Percentiles rank a stretch among this genome's conserved stretches.
Evolutionary conservation across 179 eudicot genomes (phyloP).

Genomic region (Silene noctiflora): DNA sequence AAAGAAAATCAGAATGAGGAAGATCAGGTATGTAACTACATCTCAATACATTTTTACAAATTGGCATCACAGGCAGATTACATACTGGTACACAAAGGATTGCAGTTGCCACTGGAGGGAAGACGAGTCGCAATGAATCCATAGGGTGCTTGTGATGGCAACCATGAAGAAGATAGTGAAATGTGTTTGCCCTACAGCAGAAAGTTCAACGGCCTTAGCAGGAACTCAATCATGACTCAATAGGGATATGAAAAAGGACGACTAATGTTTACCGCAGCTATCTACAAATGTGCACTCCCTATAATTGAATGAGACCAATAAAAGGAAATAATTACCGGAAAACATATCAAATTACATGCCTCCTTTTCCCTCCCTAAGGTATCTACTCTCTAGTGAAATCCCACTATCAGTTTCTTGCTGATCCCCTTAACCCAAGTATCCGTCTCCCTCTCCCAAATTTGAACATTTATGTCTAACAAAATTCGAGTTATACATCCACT

Average conservation of each 20-base stretch:
- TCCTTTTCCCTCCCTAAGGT: no score
- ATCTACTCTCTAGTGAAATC: no score
- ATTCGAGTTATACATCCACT: no score
- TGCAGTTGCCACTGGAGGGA: constrained; percentile 94
- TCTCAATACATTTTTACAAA: not conserved
- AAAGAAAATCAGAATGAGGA: constrained; percentile 2
- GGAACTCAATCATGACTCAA: not conserved
- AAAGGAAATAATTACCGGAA: no score
- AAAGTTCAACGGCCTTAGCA: not conserved
- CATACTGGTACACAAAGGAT: constrained; percentile 67
- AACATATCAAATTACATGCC: no score
- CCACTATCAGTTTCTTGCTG: no score
- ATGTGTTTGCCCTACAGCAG: constrained; percentile 68
- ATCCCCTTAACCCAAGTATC: no score
- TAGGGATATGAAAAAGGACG: not conserved
- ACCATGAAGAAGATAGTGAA: constrained; percentile 92
- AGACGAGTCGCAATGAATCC: constrained; percentile 95
- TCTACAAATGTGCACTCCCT: no score
- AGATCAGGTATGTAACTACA: not conserved
- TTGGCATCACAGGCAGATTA: not conserved
- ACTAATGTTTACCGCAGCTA: no score
- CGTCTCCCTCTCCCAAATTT: no score
- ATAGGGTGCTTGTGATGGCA: constrained; percentile 98
- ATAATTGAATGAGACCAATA: no score
- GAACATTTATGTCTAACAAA: no score